Percentiles rank a stretch among this genome's conserved stretches.
Conservation (phyloP, 202 grass and related monocot genomes). For the Brachypodium distachyon region DNA sequence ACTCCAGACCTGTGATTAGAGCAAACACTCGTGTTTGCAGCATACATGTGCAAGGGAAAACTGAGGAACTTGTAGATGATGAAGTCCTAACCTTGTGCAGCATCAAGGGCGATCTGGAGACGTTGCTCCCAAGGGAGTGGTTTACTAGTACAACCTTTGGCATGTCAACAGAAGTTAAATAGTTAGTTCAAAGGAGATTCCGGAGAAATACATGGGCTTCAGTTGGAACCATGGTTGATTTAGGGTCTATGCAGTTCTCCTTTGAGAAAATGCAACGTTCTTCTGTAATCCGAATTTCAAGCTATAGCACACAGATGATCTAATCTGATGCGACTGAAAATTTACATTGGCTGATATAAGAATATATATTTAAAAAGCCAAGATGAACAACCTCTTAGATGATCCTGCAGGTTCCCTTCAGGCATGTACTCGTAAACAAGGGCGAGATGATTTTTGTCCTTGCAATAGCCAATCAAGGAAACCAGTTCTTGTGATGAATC, state of each 20-base stretch:
- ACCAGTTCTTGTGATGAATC: slow-evolving; percentile 33
- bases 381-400: slow-evolving; percentile 27
- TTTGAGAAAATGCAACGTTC: neutral
- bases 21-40: neutral
- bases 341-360: neutral
- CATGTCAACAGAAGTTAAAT: neutral
- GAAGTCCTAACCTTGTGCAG: slow-evolving; percentile 23
- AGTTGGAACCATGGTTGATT: neutral
- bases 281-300: neutral
- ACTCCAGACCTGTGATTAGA: slow-evolving; percentile 21
- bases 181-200: slow-evolving; percentile 3
- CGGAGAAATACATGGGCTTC: neutral
- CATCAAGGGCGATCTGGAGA: slow-evolving; percentile 27
- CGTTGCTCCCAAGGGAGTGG: slow-evolving; percentile 22
- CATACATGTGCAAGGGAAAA: neutral
- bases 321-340: neutral
- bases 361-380: neutral
- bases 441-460: slow-evolving; percentile 21
- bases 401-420: slow-evolving; percentile 19
- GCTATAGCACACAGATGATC: neutral
- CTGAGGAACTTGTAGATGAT: neutral
- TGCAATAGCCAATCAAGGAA: slow-evolving; percentile 32
- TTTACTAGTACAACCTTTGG: neutral
- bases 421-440: slow-evolving; percentile 28
- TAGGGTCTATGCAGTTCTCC: neutral